phyloP scores from a whole-genome alignment of 2,329 filamentous ascomycete genomes.

The Colletotrichum musae region DNA sequence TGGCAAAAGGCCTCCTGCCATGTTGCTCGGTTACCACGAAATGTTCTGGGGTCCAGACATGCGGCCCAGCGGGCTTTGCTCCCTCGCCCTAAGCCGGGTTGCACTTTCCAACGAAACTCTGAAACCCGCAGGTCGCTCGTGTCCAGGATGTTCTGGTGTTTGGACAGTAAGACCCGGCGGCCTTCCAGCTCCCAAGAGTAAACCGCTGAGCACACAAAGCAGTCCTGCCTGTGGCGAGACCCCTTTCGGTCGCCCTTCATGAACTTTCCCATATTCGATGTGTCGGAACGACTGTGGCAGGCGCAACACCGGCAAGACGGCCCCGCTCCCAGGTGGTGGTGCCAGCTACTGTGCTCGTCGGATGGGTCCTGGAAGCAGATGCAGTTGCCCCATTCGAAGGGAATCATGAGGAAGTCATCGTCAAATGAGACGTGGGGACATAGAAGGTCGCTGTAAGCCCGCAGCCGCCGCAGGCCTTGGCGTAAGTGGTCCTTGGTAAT shows the following conservation, averaged over 20 bases:
- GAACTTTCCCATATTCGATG: slow-evolving; percentile 1
- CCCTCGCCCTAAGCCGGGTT: not conserved
- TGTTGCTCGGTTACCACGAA: not conserved
- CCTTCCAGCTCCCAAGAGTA: not conserved
- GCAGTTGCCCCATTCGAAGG: slow-evolving; percentile 13
- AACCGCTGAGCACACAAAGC: not conserved
- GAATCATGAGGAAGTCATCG: not conserved
- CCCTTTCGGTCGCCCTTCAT: not conserved
- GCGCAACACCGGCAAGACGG: not conserved
- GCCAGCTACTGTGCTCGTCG: not conserved
- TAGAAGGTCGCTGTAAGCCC: not conserved
- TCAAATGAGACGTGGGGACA: slow-evolving; percentile 8
- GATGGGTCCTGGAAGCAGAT: slow-evolving; percentile 8
- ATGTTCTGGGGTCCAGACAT: not conserved
- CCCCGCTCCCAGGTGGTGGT: not conserved
- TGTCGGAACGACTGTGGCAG: not conserved
- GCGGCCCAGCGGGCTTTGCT: not conserved
- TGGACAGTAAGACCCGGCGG: not conserved
- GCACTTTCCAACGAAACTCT: not conserved
- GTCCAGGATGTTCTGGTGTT: not conserved
- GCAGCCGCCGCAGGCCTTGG: not conserved
- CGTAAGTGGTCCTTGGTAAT: slow-evolving; percentile 1
- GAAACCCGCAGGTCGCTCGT: not conserved
- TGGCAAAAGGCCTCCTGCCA: not conserved
- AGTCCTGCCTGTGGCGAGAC: not conserved